Conservation (phyloP, 2,329 filamentous ascomycete species). For the Alternaria metachromatica region DNA sequence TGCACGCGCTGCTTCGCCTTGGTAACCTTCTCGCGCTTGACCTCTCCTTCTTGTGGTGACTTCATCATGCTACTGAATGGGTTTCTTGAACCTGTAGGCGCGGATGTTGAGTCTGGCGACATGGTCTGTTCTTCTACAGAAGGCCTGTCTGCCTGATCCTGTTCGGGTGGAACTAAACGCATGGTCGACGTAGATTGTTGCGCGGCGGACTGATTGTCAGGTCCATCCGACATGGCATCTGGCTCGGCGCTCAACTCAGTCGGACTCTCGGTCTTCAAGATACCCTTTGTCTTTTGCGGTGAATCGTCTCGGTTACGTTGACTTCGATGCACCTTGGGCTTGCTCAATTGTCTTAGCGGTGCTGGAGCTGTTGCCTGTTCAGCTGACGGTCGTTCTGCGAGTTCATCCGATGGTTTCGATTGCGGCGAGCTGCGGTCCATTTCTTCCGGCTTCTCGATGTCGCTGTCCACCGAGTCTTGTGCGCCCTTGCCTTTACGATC, state of each 20-base stretch:
- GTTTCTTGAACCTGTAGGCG: conserved; percentile 40
- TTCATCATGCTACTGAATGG: conserved; percentile 38
- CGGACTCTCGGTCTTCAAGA: conserved; percentile 41
- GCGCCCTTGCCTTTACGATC: conserved; percentile 60
- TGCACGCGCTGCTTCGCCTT: conserved; percentile 68
- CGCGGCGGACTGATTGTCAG: conserved; percentile 18
- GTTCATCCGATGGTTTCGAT: conserved; percentile 41
- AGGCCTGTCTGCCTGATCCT: conserved; percentile 18
- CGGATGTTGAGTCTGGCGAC: conserved; percentile 29
- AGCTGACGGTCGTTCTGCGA: conserved; percentile 34
- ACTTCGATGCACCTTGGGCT: conserved; percentile 49
- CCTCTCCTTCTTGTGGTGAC: conserved; percentile 51
- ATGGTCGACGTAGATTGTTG: conserved; percentile 38
- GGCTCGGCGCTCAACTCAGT: conserved; percentile 30
- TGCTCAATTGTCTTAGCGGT: conserved; percentile 44
- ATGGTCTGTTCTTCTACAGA: conserved; percentile 28
- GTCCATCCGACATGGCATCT: conserved; percentile 18
- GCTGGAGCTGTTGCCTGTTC: conserved; percentile 33
- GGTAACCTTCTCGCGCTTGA: conserved; percentile 64
- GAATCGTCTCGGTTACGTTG: conserved; percentile 40
- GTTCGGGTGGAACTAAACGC: conserved; percentile 45
- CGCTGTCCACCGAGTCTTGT: conserved; percentile 46
- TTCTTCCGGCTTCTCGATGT: conserved; percentile 56
- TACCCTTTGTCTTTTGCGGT: conserved; percentile 41
- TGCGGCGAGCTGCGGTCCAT: conserved; percentile 43